Base-by-base conservation (phyloP, 768 basidiomycete genomes). In the Boletus speciosus region DNA sequence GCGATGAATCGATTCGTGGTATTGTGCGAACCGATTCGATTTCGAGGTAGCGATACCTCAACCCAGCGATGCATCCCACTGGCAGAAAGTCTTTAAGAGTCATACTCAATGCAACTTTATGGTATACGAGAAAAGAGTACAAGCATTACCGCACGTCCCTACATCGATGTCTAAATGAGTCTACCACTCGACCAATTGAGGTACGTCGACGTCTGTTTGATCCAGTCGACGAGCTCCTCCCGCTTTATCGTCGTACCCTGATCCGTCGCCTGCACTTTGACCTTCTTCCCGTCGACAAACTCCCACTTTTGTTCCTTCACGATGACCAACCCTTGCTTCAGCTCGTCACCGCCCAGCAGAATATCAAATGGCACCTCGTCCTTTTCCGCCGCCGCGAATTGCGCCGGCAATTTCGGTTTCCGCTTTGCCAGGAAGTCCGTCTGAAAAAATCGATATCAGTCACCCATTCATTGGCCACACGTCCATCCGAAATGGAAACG, bases 361-460 rank as follows among this genome's bases (percentile, higher is more conserved):
- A 98, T 80, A 2, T 89, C 94, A 71, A 93, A 97, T 0, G 95
- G 96, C 39, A 92, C 91, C 59, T 92, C 87, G 64, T 98, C 95
- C 66, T 77, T 85, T 73, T 97, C 97, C 27, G 89, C 90, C 1
- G 87, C 86, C 21, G 89, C 89, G 66, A 96, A 98, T 65, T 99
- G 96, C 3, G 83, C 78, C 0, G 79, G 78, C 34, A 93, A 71
- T 68, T 98, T 98, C 0, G 97, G 95, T 69, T 97, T 98, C 51
- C 76, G 83, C 71, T 97, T 98, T 56, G 91, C 90, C 62, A 93
- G 74, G 75, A 93, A 98, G 70, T 98, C 97, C 52, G 90, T 81
- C 93, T 95, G 2, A 6, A 14, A 27, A n/a, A 61, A 7, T 27
- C 35, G 11, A 37, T 5, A 44, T 60, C 42, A 63, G 49, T 39